phyloP scores from a whole-genome alignment of 345 rosid species.

The Salix arbutifolia region DNA sequence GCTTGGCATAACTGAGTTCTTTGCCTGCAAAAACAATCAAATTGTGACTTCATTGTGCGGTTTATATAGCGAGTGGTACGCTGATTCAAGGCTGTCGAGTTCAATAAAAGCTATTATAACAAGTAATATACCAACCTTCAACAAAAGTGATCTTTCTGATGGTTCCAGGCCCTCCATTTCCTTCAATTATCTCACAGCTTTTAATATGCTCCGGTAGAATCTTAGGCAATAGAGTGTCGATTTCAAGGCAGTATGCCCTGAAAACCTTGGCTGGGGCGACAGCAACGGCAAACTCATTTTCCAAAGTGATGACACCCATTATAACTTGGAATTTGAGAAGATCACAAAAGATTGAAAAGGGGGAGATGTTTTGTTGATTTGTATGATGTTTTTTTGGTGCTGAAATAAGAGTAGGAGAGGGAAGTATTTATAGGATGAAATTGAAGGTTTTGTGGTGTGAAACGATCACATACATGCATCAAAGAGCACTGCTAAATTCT shows the following conservation, averaged over 20 bases:
- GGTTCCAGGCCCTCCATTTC: not conserved
- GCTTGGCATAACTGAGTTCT: not conserved
- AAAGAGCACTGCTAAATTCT: too few relatives aligned
- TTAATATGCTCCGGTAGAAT: not conserved
- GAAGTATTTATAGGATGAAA: not conserved
- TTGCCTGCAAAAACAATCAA: not conserved
- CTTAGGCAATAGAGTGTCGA: not conserved
- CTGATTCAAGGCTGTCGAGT: too few relatives aligned
- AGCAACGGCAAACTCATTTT: not conserved
- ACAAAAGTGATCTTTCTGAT: slow-evolving; percentile 1
- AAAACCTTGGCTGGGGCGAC: not conserved
- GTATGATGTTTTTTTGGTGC: not conserved
- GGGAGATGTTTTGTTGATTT: not conserved
- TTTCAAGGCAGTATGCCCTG: not conserved
- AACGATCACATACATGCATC: too few relatives aligned
- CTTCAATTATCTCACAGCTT: not conserved
- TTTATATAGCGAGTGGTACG: not conserved
- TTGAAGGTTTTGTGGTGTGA: not conserved
- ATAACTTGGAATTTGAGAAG: not conserved
- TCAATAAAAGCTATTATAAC: too few relatives aligned
- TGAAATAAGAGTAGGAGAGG: not conserved
- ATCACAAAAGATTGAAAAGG: not conserved
- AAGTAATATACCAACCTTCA: not conserved
- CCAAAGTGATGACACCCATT: not conserved
- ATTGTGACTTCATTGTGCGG: too few relatives aligned